Base-by-base conservation (phyloP, 2,329 filamentous ascomycete genomes). In the Arthrocladium fulminans region DNA sequence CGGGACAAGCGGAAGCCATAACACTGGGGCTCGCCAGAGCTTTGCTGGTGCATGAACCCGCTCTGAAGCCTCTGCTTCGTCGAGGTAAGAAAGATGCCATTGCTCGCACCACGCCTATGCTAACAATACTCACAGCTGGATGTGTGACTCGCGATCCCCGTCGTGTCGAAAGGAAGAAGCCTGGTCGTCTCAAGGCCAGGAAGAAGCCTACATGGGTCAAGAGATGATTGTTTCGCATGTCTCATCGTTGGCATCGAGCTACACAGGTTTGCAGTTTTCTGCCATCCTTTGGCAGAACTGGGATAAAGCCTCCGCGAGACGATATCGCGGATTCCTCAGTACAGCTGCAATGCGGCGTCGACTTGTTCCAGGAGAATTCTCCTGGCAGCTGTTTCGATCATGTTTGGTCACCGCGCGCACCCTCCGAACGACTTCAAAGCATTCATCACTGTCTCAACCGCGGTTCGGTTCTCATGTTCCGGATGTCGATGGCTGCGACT, bases 181-280 rank as follows among this genome's bases (percentile, higher is more conserved):
- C 88, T 49, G 94, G 92, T 59, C 87, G 88, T 63, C 70, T 94
- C 72, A 98, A 98, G 78, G 90, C 92, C 50, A 86, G 92, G 71
- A 98, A 98, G 81, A 94, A 85, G 81, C 90, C 90, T 52, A 79
- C 92, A 61, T 98, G 94, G 92, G 89, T 97, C 76, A 97, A 96
- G 81, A 74, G 80, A 66, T 83, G 57, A 67, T n/a, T n/a, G n/a
- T n/a, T n/a, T n/a, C n/a, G n/a, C n/a, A n/a, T n/a, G n/a, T n/a
- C n/a, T n/a, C n/a, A n/a, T n/a, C n/a, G n/a, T n/a, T n/a, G n/a
- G n/a, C n/a, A n/a, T n/a, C n/a, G n/a, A n/a, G 13, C 32, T n/a
- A 9, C n/a, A 35, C n/a, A 5, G 13, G 13, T 8, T 15, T 7
- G 17, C n/a, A 35, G 10, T 15, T 35, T 35, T 35, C 7, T 5